Base-by-base conservation (phyloP, 2,329 filamentous ascomycete genomes). In the Talaromyces pinophilus region DNA sequence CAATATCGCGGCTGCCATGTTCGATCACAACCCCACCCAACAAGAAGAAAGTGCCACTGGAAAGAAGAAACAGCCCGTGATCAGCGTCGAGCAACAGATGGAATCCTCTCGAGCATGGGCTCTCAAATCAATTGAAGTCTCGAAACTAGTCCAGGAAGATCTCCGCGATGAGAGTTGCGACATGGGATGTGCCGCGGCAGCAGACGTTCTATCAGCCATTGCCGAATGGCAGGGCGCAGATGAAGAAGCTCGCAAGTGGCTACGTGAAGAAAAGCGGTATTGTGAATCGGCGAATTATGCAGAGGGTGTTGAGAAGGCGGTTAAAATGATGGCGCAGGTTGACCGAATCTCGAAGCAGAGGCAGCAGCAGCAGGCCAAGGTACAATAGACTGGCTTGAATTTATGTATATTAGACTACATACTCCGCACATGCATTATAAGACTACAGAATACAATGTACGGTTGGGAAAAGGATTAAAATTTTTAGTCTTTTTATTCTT, bases 161-260 rank as follows among this genome's bases (percentile, higher is more conserved):
- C 81, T 87, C 3, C 84, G 92, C 48, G 91, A 88, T 2, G 84
- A 89, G 60, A 92, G 96, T 74, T 97, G 94, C 74, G 92, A 96
- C 75, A 78, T 90, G 65, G 92, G 90, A 1, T 97, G 93, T 73
- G 90, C 90, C 2, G 90, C 90, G 5, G 91, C 93, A 7, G 88
- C 91, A 22, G 62, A 62, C 77, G 96, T 96, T 75, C 85, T 97
- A 63, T 94, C 89, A 28, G 91, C 96, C 72, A 89, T 97, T 71
- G 90, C 91, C 0, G 88, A 91, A 70, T 89, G 95, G 85, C 80
- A 88, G 67, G 89, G 90, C 1, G 85, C 91, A 71, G 73, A 83
- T 1, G 81, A 81, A 3, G 84, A 90, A 70, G 93, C 94, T 1
- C 84, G 84, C 72, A 84, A 83, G 71, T 86, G 86, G 73, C 97